Percentiles rank a stretch among this genome's conserved stretches.
Conservation (phyloP, 2,329 filamentous ascomycete genomes). For the Elsinoe perseae region DNA sequence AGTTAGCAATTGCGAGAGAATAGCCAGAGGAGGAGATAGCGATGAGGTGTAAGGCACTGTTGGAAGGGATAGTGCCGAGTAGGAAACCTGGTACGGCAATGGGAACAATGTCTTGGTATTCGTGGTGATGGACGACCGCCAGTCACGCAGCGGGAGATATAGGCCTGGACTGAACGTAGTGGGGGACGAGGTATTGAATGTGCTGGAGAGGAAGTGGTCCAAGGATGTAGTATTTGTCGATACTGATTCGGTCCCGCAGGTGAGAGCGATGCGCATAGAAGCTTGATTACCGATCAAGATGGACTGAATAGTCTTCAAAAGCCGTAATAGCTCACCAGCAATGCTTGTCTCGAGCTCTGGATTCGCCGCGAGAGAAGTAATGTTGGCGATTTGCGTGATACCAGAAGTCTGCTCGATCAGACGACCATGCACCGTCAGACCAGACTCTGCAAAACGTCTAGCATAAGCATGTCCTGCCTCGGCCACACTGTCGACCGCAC, state of each 20-base stretch:
- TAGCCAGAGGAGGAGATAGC: constrained; percentile 71
- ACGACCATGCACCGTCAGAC: constrained; percentile 63
- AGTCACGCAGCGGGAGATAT: constrained; percentile 12
- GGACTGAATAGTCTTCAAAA: constrained; percentile 77
- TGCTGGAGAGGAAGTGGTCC: constrained; percentile 54
- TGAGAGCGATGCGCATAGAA: constrained; percentile 70
- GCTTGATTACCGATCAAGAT: constrained; percentile 60
- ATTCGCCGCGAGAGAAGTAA: constrained; percentile 68
- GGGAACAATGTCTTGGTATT: constrained; percentile 75
- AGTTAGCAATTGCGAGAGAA: constrained; percentile 84
- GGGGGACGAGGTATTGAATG: constrained; percentile 26
- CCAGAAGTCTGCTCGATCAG: constrained; percentile 79
- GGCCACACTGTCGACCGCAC: constrained; percentile 84
- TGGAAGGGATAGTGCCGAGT: constrained; percentile 72
- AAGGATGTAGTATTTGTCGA: constrained; percentile 63
- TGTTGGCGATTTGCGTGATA: constrained; percentile 80
- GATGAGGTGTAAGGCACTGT: constrained; percentile 75
- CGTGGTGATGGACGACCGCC: constrained; percentile 31
- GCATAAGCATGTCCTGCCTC: constrained; percentile 85
- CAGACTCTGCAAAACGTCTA: constrained; percentile 72
- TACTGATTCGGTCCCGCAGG: constrained; percentile 70
- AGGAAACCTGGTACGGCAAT: constrained; percentile 94
- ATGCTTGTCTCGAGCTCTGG: constrained; percentile 70
- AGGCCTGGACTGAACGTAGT: constrained; percentile 20
- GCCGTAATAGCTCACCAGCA: constrained; percentile 38